Conservation (phyloP, 805 yeast species). For the Dipodascopsis uninucleata region DNA sequence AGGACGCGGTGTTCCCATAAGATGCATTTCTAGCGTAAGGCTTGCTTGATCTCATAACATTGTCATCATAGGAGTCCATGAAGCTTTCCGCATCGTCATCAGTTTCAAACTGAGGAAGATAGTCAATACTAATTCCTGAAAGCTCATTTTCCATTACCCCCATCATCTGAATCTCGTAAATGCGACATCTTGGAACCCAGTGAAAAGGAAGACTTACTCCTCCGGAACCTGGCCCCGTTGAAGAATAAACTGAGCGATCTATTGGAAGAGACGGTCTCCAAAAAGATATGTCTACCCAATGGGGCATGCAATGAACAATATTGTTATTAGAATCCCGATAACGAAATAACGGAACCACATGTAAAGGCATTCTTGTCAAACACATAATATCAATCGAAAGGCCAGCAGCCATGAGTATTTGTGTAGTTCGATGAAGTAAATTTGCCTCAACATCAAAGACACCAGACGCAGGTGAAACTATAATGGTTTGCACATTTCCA, state of each 20-base stretch:
- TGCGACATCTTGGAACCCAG: slow-evolving; percentile 94
- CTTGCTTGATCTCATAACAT: slow-evolving; percentile 6
- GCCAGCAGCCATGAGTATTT: slow-evolving; percentile 71
- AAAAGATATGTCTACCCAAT: slow-evolving; percentile 92
- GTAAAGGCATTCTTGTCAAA: slow-evolving; percentile 85
- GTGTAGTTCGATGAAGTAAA: slow-evolving; percentile 68
- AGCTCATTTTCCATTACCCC: slow-evolving; percentile 92
- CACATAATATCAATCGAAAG: slow-evolving; percentile 86
- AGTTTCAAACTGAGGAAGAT: slow-evolving; percentile 42
- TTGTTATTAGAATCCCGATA: slow-evolving; percentile 38
- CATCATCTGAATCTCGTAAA: slow-evolving; percentile 96
- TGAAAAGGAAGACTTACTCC: slow-evolving; percentile 34
- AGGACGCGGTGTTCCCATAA: slow-evolving; percentile 2
- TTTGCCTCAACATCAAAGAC: slow-evolving; percentile 86
- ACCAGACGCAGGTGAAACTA: slow-evolving; percentile 91
- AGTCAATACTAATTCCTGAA: slow-evolving; percentile 61
- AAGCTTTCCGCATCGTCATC: slow-evolving; percentile 46
- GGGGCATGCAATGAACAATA: slow-evolving; percentile 69
- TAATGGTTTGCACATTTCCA: slow-evolving; percentile 83
- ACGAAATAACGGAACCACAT: slow-evolving; percentile 83
- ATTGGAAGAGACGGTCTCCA: too few relatives aligned
- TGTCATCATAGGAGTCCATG: slow-evolving; percentile 65
- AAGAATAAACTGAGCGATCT: neutral
- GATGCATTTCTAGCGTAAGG: slow-evolving; percentile 4
- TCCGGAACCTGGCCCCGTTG: slow-evolving; percentile 44